Base-by-base conservation (phyloP, 352 stramenopile genomes). In the Phytophthora hibernalis region DNA sequence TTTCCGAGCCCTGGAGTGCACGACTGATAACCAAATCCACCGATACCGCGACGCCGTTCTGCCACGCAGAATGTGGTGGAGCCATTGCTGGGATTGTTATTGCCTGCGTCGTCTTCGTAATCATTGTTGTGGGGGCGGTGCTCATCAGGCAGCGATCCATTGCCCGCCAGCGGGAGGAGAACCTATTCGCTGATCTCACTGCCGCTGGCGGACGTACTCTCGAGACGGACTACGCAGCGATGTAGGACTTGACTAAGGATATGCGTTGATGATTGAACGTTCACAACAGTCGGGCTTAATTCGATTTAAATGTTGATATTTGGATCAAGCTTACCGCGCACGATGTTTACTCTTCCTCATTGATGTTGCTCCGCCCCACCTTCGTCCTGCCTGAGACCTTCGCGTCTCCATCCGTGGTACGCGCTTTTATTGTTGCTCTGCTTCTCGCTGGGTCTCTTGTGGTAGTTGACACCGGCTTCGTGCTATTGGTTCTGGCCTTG, bases 201-300 rank as follows among this genome's bases (percentile, higher is more conserved):
- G 65, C 48, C 40, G 48, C 42, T 66, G 63, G 49, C 38, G 58
- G 53, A 10, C 53, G 65, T 16, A 24, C 43, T 72, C n/a, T n/a
- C 13, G 65, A 73, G 47, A 73, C 58, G 1, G 59, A 73, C 38
- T 69, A 73, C 35, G 53, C 53, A 56, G 59, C 59, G 30, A 73
- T 69, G 65, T 73, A 61, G 55, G 11, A 38, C 10, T 5, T 4
- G 38, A n/a, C n/a, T n/a, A n/a, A n/a, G n/a, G n/a, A n/a, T n/a
- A n/a, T n/a, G n/a, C n/a, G n/a, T n/a, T n/a, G n/a, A n/a, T n/a
- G n/a, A n/a, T n/a, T 31, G 26, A 10, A 31, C 9, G 2, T 31
- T 31, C 26, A 7, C 26, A 31, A 31, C 26, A 7, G 26, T 7
- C 26, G 26, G 9, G 6, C 26, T 1, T 7, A 31, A 31, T 31